phyloP scores from a whole-genome alignment of 2,329 filamentous ascomycete species.

The Claviceps cyperi region DNA sequence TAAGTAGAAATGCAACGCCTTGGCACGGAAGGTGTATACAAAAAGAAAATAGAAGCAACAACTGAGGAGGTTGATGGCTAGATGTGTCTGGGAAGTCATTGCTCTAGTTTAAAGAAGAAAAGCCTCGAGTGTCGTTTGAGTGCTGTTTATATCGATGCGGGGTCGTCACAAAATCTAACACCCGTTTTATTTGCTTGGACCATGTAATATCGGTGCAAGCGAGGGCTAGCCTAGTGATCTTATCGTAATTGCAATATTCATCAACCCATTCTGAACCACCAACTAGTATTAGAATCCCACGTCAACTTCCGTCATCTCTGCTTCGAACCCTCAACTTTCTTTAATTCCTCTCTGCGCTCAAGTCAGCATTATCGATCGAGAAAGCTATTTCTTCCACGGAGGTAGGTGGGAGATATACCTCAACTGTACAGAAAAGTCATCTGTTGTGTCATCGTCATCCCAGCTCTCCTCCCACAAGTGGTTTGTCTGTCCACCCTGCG shows the following conservation, averaged over 20 bases:
- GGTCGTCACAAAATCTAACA: not conserved
- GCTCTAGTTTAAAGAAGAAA: not conserved
- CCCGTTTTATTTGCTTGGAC: not conserved
- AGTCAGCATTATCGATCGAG: slow-evolving; percentile 5
- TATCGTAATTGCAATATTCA: not conserved
- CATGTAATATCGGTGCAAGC: not conserved
- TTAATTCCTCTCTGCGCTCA: slow-evolving; percentile 62
- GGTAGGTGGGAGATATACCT: slow-evolving; percentile 45
- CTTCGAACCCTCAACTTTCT: slow-evolving; percentile 76
- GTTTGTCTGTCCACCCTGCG: slow-evolving; percentile 49
- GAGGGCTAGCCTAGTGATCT: not conserved
- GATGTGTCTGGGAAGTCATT: slow-evolving; percentile 1
- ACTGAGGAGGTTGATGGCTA: slow-evolving; percentile 10
- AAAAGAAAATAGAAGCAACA: slow-evolving; percentile 2
- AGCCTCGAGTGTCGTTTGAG: not conserved
- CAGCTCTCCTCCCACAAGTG: slow-evolving; percentile 99
- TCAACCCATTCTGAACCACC: not conserved
- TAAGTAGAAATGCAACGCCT: slow-evolving; percentile 37
- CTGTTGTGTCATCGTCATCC: slow-evolving; percentile 95
- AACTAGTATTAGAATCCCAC: not conserved
- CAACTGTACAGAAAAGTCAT: slow-evolving; percentile 90
- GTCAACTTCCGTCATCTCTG: slow-evolving; percentile 27
- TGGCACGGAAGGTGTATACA: not conserved
- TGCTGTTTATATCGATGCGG: not conserved
- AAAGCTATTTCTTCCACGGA: too few species aligned